phyloP scores from a whole-genome alignment of 2,329 filamentous ascomycete genomes.

The Colletotrichum siamense region DNA sequence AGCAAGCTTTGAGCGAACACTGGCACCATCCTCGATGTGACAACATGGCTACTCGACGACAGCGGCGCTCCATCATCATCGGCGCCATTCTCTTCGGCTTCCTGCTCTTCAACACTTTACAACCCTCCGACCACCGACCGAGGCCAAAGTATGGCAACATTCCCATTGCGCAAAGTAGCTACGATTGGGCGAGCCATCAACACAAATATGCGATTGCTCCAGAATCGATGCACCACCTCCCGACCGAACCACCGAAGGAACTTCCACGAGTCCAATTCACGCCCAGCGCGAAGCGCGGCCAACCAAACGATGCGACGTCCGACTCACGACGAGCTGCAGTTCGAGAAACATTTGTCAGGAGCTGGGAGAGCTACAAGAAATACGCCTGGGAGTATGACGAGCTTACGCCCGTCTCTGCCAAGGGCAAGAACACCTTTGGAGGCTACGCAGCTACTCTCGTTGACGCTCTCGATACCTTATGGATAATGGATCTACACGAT shows the following conservation, averaged over 20 bases:
- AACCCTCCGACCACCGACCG: neutral
- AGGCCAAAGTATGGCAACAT: constrained; percentile 1
- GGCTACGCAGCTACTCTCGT: constrained; percentile 53
- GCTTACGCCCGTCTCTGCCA: constrained; percentile 45
- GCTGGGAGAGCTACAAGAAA: constrained; percentile 49
- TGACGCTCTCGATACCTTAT: constrained; percentile 55
- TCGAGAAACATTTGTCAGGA: constrained; percentile 37
- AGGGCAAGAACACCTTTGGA: constrained; percentile 45
- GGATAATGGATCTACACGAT: constrained; percentile 57
- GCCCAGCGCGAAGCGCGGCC: constrained; percentile 2
- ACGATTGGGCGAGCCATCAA: constrained; percentile 17
- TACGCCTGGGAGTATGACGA: constrained; percentile 54
- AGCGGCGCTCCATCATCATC: constrained; percentile 17
- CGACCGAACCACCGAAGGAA: neutral
- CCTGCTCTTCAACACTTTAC: neutral
- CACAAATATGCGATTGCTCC: constrained; percentile 13
- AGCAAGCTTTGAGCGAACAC: neutral
- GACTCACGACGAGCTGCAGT: constrained; percentile 29
- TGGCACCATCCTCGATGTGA: neutral
- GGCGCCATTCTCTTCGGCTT: constrained; percentile 7
- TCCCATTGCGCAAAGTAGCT: constrained; percentile 15
- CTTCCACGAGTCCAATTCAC: constrained; percentile 20
- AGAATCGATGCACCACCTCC: constrained; percentile 10
- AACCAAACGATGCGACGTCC: constrained; percentile 6
- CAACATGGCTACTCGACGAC: constrained; percentile 22